phyloP scores from a whole-genome alignment of 768 basidiomycete genomes.

The Trametes elegans region DNA sequence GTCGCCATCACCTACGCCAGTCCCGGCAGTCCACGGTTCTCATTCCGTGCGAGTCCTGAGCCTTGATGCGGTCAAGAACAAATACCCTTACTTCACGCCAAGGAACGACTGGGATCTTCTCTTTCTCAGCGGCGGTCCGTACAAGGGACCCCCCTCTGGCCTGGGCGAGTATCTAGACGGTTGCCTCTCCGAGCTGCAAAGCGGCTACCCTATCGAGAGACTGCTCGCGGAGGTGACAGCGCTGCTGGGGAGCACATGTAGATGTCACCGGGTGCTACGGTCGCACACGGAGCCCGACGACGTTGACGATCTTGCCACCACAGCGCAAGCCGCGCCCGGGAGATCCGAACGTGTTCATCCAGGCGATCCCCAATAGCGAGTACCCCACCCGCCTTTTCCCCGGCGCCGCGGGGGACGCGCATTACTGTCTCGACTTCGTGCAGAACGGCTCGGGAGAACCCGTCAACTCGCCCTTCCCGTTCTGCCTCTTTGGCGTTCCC shows the following conservation, averaged over 20 bases:
- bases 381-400: slow-evolving; percentile 4
- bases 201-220: not conserved
- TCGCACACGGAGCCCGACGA: not conserved
- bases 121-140: not conserved
- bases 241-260: not conserved
- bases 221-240: not conserved
- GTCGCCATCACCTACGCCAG: not conserved
- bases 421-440: not conserved
- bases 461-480: not conserved
- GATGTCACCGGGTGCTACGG: not conserved
- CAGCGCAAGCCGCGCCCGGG: not conserved
- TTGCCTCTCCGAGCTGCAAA: not conserved
- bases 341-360: not conserved
- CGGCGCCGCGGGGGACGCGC: not conserved
- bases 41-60: not conserved
- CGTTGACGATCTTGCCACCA: no score
- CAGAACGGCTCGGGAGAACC: not conserved
- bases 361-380: not conserved
- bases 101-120: not conserved
- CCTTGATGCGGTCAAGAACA: not conserved
- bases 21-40: not conserved
- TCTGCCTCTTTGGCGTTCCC: not conserved
- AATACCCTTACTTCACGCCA: not conserved
- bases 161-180: not conserved
- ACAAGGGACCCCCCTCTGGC: not conserved